Base-by-base conservation (phyloP, 2,329 filamentous ascomycete species). In the Fusarium chuoi region DNA sequence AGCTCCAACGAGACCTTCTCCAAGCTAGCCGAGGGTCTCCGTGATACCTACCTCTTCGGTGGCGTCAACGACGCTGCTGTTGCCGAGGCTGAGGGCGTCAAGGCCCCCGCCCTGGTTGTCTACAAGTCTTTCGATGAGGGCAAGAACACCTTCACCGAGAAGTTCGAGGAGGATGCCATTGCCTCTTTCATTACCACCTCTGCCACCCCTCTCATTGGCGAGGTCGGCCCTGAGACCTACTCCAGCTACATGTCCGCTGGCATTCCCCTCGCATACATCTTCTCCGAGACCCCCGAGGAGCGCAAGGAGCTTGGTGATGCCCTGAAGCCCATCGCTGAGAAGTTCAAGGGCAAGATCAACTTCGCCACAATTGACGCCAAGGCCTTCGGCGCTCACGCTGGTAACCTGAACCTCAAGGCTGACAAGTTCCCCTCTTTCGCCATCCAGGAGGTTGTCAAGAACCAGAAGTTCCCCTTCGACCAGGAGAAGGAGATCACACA, bases 61-160 rank as follows among this genome's bases (percentile, higher is more conserved):
- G 92, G 93, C 71, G 93, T 92, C 83, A 94, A 89, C 83, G 96
- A 98, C 81, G 92, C 92, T 72, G 90, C 89, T 64, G 87, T 98
- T 75, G 95, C 96, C 79, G 92, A 97, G 89, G 92, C 93, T 55
- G 96, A 97, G 87, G 95, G 93, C 77, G 94, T 97, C 82, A 93
- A 92, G 83, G 90, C 93, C 80, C 96, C 96, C 74, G 91, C 93
- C 65, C 87, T 99, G 75, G 94, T 98, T 75, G 90, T 99, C 68
- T 98, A 98, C 92, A 98, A 99, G 90, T 89, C 92, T 69, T 99
- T 98, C 80, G 96, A 99, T 81, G 96, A 98, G 87, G 95, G 95
- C 87, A 98, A 98, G 90, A 90, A 91, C 79, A 87, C 92, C 78
- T 98, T 93, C 87, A 87, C 89, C 26, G 80, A 94, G 77, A 92